Conservation (phyloP, 768 basidiomycete genomes). For the Serpula lacrymans region DNA sequence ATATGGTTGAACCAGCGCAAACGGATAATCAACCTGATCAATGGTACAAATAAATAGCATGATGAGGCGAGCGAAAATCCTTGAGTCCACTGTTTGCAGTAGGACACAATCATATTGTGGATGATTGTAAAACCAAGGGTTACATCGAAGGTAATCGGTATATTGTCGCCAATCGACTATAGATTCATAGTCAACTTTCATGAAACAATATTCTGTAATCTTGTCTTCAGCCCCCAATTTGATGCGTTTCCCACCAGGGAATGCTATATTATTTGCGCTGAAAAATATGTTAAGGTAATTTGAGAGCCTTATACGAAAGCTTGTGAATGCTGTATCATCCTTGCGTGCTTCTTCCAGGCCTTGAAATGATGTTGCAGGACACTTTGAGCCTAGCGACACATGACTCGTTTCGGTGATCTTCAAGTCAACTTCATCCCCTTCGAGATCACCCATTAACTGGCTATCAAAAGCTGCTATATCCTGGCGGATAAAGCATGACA, state of each 20-base stretch:
- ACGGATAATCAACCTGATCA: constrained; percentile 3
- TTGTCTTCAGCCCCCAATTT: too few species aligned
- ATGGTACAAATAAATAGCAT: constrained; percentile 17
- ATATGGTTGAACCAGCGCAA: constrained; percentile 20
- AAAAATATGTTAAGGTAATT: constrained; percentile 3
- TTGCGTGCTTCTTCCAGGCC: neutral
- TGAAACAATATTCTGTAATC: constrained; percentile 23
- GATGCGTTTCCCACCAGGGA: too few species aligned
- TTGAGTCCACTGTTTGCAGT: constrained; percentile 11
- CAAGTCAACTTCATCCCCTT: too few species aligned
- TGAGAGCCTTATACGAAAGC: constrained; percentile 2
- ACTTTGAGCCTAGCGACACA: constrained; percentile 1
- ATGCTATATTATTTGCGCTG: neutral
- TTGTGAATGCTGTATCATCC: neutral
- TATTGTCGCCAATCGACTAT: constrained; percentile 22
- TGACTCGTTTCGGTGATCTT: too few species aligned
- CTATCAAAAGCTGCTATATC: neutral
- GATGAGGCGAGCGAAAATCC: constrained; percentile 17
- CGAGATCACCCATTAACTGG: neutral
- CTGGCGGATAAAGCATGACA: neutral
- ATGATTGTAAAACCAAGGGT: constrained; percentile 23
- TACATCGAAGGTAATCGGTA: constrained; percentile 26
- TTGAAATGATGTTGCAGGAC: neutral
- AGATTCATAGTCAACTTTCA: constrained; percentile 26
- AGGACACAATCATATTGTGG: constrained; percentile 28